These are phyloP conservation scores for Talaromyces amestolkiae DNA, from an alignment of 2,329 filamentous ascomycete genomes.

Conservation along the genomic window DNA sequence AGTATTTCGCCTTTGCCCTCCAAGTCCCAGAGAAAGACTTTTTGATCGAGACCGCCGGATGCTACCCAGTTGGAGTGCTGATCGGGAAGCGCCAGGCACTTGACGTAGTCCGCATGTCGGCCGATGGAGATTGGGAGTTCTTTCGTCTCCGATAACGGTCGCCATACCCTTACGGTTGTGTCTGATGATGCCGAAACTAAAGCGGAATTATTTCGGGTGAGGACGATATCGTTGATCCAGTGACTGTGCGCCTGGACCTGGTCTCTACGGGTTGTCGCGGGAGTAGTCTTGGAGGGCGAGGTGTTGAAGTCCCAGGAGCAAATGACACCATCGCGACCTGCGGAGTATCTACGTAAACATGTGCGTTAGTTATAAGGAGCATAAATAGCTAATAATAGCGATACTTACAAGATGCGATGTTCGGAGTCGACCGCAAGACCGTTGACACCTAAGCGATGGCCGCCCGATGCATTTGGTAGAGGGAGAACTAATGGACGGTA, in stretches of 20 bases:
- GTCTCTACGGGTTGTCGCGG: conserved; percentile 55
- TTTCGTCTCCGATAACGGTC: conserved; percentile 63
- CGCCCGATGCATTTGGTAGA: conserved; percentile 70
- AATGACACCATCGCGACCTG: conserved; percentile 89
- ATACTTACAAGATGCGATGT: conserved; percentile 77
- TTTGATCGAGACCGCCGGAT: conserved; percentile 87
- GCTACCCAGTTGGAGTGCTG: conserved; percentile 78
- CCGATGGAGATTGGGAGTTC: conserved; percentile 77
- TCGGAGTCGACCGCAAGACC: conserved; percentile 82
- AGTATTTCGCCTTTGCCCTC: conserved; percentile 81
- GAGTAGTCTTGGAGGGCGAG: conserved; percentile 27
- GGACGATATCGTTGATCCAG: conserved; percentile 90
- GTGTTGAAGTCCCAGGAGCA: conserved; percentile 82
- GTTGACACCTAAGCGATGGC: conserved; percentile 92
- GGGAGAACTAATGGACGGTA: conserved; percentile 61
- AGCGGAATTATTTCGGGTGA: conserved; percentile 73
- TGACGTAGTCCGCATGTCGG: conserved; percentile 93
- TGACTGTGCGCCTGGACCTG: conserved; percentile 83
- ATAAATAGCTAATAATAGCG: not conserved
- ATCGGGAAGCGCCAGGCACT: conserved; percentile 79
- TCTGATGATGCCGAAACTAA: conserved; percentile 92
- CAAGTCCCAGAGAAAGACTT: conserved; percentile 90
- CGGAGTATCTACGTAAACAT: conserved; percentile 70
- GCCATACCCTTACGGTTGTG: conserved; percentile 88
- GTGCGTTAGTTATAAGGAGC: not conserved